Conservation (phyloP, 1,284 basidiomycete genomes). For the Ceratobasidium sp. region DNA sequence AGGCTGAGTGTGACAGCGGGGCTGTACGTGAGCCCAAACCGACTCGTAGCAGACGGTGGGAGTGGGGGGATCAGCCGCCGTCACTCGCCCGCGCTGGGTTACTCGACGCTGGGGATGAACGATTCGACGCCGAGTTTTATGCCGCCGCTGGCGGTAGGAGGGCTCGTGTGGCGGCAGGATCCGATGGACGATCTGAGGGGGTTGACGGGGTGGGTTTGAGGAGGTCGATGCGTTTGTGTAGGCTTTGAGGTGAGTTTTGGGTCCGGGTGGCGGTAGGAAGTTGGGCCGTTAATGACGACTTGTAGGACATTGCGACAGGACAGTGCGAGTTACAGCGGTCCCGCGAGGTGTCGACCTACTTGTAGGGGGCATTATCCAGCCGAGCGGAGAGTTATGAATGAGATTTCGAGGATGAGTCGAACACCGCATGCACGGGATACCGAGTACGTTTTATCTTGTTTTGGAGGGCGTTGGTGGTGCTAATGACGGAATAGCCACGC, state of each 20-base stretch:
- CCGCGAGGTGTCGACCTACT: conserved; percentile 25
- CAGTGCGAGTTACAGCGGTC: conserved; percentile 30
- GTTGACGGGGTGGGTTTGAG: conserved; percentile 31
- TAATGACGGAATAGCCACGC: too few species aligned
- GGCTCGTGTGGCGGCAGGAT: conserved; percentile 13
- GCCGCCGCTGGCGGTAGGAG: conserved; percentile 3
- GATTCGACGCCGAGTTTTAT: conserved; percentile 1
- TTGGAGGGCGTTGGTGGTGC: too few species aligned
- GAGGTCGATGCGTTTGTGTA: conserved; percentile 40
- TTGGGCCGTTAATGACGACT: too few species aligned
- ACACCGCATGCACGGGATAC: conserved; percentile 35
- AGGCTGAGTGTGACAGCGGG: too few species aligned
- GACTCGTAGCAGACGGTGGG: background rate
- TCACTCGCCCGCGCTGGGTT: conserved; percentile 33
- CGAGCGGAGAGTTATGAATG: conserved; percentile 34
- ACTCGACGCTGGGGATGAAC: background rate
- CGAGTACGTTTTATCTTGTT: conserved; percentile 31
- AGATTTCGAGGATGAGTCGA: conserved; percentile 32
- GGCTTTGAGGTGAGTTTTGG: conserved; percentile 27
- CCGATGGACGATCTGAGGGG: conserved; percentile 33
- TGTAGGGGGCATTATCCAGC: conserved; percentile 42
- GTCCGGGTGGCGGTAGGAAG: too few species aligned
- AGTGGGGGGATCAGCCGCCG: too few species aligned
- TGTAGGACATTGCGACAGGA: conserved; percentile 32
- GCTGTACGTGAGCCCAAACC: conserved; percentile 34